phyloP scores from a whole-genome alignment of 108 stramenopile genomes.

The Schizochytrium sp. region DNA sequence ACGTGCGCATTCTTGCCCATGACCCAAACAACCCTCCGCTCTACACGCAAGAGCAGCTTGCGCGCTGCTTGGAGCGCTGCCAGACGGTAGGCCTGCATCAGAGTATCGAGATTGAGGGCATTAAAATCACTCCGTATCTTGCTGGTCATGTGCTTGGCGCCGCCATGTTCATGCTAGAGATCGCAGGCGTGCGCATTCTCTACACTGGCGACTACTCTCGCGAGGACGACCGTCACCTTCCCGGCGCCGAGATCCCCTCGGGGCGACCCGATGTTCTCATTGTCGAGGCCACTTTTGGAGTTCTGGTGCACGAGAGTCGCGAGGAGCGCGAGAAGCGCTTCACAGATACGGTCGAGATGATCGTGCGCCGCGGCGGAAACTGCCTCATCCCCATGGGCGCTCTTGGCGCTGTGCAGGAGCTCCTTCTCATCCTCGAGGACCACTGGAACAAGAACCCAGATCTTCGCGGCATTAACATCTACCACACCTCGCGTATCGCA shows the following conservation, averaged over 20 bases:
- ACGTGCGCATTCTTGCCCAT: constrained; percentile 60
- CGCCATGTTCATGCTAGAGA: constrained; percentile 91
- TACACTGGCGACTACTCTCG: constrained; percentile 98
- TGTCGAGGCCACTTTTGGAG: constrained; percentile 89
- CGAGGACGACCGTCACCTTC: constrained; percentile 92
- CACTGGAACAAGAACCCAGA: constrained; percentile 92
- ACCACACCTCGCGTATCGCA: constrained; percentile 85
- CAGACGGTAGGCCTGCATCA: constrained; percentile 93
- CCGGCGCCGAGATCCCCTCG: constrained; percentile 85
- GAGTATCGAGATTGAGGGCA: constrained; percentile 63
- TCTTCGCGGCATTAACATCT: constrained; percentile 83
- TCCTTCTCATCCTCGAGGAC: constrained; percentile 92
- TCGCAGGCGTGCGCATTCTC: constrained; percentile 79
- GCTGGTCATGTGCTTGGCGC: constrained; percentile 98
- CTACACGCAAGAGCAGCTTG: constrained; percentile 82
- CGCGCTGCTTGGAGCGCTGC: constrained; percentile 79
- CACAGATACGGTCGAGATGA: constrained; percentile 71
- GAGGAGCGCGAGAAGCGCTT: constrained; percentile 87
- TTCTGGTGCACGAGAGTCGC: constrained; percentile 77
- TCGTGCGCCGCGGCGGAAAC: constrained; percentile 78
- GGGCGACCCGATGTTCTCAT: constrained; percentile 81
- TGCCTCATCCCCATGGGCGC: constrained; percentile 96
- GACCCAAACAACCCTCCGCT: constrained; percentile 59
- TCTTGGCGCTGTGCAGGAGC: constrained; percentile 88
- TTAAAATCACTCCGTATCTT: constrained; percentile 87